phyloP scores from a whole-genome alignment of 352 stramenopile genomes.

The Globisporangium cederbergense region DNA sequence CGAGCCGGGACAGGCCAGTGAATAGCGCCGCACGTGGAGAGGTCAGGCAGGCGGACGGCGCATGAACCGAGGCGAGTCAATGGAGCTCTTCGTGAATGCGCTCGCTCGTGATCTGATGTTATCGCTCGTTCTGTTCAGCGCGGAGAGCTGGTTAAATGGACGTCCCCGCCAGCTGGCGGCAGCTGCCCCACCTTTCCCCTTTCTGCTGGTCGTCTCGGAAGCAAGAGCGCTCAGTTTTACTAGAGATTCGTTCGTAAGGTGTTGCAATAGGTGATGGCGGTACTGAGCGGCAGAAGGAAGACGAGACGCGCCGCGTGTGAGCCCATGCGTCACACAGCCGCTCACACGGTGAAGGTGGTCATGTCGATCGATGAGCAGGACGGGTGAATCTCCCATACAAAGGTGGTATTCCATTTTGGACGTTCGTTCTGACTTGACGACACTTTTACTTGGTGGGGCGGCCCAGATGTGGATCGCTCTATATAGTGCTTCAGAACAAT shows the following conservation, averaged over 20 bases:
- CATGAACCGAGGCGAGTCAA: conserved; percentile 1
- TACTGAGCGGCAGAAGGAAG: no score
- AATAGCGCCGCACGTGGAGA: neutral
- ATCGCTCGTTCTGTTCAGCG: neutral
- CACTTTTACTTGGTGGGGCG: neutral
- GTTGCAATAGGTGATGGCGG: no score
- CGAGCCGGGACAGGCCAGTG: neutral
- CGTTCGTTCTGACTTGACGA: neutral
- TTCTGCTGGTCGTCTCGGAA: neutral
- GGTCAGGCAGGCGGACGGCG: neutral
- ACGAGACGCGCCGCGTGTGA: no score
- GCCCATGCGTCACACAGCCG: no score
- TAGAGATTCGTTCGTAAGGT: no score
- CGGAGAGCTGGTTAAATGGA: conserved; percentile 4
- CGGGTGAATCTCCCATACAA: neutral
- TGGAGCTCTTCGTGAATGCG: neutral
- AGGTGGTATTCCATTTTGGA: neutral
- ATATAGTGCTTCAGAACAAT: neutral
- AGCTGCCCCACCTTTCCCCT: conserved; percentile 13
- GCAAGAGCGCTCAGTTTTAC: no score
- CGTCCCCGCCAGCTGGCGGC: conserved; percentile 4
- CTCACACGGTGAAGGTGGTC: no score
- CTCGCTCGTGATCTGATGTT: neutral
- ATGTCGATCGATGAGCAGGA: no score
- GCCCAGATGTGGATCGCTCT: neutral